Percentiles rank a stretch among this genome's conserved stretches.
Evolutionary conservation across 805 yeast species (phyloP).

Genomic region (Candida alai): DNA sequence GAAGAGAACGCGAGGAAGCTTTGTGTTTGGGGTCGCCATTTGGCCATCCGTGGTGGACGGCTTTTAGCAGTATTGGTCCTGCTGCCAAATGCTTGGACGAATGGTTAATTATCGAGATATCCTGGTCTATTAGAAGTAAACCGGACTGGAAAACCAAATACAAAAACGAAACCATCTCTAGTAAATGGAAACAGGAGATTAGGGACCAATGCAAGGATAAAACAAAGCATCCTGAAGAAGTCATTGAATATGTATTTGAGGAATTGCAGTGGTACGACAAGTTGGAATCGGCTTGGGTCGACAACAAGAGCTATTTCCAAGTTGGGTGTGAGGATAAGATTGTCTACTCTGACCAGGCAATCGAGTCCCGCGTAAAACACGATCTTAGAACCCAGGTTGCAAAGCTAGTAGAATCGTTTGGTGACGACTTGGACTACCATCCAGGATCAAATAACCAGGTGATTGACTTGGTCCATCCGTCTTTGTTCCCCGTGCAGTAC

Average conservation of each 20-base stretch:
- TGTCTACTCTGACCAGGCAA: conserved; percentile 15
- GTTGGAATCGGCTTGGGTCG: conserved; percentile 7
- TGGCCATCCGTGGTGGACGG: conserved; percentile 15
- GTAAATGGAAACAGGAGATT: conserved; percentile 20
- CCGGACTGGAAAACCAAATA: conserved; percentile 18
- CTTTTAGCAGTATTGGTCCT: conserved; percentile 11
- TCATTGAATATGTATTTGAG: conserved; percentile 20
- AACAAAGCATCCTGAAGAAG: conserved; percentile 13
- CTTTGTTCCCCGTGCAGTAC: conserved; percentile 33
- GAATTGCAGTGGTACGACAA: conserved; percentile 29
- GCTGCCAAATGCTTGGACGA: conserved; percentile 13
- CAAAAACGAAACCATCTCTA: conserved; percentile 12
- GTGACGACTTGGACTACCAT: conserved; percentile 28
- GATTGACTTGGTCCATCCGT: conserved; percentile 39
- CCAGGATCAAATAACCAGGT: conserved; percentile 35
- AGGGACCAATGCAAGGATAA: conserved; percentile 10
- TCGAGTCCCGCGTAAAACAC: conserved; percentile 11
- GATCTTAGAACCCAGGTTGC: conserved; percentile 11
- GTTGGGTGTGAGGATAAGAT: conserved; percentile 19
- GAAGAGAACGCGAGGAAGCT: not conserved
- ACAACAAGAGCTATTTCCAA: conserved; percentile 10
- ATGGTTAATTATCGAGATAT: conserved; percentile 15
- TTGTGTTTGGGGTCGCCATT: conserved; percentile 12
- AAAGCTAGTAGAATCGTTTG: conserved; percentile 14
- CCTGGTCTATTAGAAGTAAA: conserved; percentile 15